Evolutionary conservation across 2,329 filamentous ascomycete genomes (phyloP).

Genomic region (Hirsutella rhossiliensis): DNA sequence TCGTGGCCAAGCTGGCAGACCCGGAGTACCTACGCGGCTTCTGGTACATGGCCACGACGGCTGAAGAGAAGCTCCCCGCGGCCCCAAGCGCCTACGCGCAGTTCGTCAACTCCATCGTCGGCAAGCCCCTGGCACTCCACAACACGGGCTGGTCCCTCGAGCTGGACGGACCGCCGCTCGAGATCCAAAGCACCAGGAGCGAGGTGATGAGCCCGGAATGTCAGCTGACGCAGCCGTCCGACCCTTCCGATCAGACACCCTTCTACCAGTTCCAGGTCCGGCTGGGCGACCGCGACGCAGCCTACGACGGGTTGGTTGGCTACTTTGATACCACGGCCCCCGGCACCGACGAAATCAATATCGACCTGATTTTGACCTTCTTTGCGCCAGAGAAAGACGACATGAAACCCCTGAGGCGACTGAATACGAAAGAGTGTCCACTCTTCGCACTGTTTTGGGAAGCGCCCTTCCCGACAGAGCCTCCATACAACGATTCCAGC

Average conservation of each 20-base stretch:
- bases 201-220: constrained; percentile 1
- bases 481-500: not conserved
- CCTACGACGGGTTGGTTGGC: constrained; percentile 25
- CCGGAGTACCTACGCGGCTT: constrained; percentile 17
- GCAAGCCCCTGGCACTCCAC: constrained; percentile 27
- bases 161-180: constrained; percentile 10
- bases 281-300: constrained; percentile 20
- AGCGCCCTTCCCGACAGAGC: constrained; percentile 2
- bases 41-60: constrained; percentile 21
- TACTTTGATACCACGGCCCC: constrained; percentile 18
- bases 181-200: constrained; percentile 9
- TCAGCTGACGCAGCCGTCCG: not conserved
- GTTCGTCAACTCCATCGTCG: constrained; percentile 22
- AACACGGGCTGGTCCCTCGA: constrained; percentile 27
- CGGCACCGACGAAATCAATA: constrained; percentile 8
- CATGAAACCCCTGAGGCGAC: constrained; percentile 3
- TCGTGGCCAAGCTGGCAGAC: constrained; percentile 12
- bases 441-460: constrained; percentile 13
- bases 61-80: constrained; percentile 11
- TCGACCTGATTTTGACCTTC: constrained; percentile 14
- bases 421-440: constrained; percentile 10
- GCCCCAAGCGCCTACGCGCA: constrained; percentile 23
- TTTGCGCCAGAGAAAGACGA: constrained; percentile 6
- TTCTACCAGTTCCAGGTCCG: constrained; percentile 23
- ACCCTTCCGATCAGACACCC: not conserved